Evolutionary conservation across 1,284 basidiomycete genomes (phyloP), one percentile per base, ranked within the genome.

Genomic region (Ustilago crameri): DNA sequence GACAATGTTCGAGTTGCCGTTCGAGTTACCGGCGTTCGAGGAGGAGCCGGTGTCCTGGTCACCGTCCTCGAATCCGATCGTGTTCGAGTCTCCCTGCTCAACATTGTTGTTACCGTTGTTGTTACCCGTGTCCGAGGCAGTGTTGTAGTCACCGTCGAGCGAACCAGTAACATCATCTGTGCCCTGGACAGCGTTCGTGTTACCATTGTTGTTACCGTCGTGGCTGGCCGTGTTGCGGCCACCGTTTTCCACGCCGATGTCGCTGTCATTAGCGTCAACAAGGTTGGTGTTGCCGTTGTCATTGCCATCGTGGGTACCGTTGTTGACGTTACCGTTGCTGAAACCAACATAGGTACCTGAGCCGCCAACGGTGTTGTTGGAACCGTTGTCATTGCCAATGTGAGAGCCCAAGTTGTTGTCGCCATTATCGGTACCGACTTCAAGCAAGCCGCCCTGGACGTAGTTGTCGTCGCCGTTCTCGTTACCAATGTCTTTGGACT

Each of bases 71-170:
- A 5, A 38, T 7, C 37, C 37, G 18, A 18, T 38, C 12, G 37
- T 38, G 37, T 38, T 38, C 15, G 37, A 38, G 30, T 51, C 37
- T 3, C 44, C 50, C 22, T 41, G n/a, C 15, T 47, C 22, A 10
- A 59, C 26, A 20, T 59, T 59, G 3, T 43, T 43, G 35, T 55
- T 55, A 15, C 52, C 59, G 34, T 43, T 61, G 14, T 44, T 38
- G 41, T 42, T 60, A 15, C 57, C 57, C 10, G 51, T 42, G 30
- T 22, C 23, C 14, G 34, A 38, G n/a, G 48, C 57, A 15, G 44
- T 38, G 5, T 26, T 61, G 8, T 38, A 32, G 40, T 24, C 53
- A 14, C 57, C 57, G 22, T 59, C 34, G 32, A 17, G n/a, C 12
- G 34, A 46, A 20, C 57, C 57, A 15, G 44, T 42, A 3, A 20